Percentiles rank a stretch among this genome's conserved stretches.
These are phyloP conservation scores for Malania oleifera DNA, from an alignment of 164 flowering plant species.

Conservation along the genomic window DNA sequence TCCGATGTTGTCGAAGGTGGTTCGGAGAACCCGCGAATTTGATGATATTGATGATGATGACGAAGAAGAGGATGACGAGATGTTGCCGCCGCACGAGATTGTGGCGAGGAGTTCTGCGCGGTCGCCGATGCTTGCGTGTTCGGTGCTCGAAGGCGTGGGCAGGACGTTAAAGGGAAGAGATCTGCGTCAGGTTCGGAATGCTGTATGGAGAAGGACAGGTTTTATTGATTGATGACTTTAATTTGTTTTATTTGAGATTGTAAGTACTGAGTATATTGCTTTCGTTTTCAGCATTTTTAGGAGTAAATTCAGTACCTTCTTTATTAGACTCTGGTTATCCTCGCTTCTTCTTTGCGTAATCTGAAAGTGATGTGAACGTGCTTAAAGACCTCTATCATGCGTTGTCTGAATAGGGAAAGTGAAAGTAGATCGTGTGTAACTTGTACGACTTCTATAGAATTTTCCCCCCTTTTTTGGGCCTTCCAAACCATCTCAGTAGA, in stretches of 20 bases:
- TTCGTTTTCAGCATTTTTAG: too few species aligned
- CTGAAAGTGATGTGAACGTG: too few species aligned
- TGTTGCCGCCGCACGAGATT: conserved; percentile 52
- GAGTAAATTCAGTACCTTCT: too few species aligned
- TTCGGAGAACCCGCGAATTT: conserved; percentile 4
- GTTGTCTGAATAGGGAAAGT: too few species aligned
- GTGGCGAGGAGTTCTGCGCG: conserved; percentile 29
- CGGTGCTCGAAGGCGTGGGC: conserved; percentile 52
- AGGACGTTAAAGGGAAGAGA: conserved; percentile 54
- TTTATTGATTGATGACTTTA: conserved; percentile 31
- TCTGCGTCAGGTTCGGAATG: conserved; percentile 48
- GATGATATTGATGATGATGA: conserved; percentile 17
- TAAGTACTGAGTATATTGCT: too few species aligned
- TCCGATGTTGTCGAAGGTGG: conserved; percentile 23
- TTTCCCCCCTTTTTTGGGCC: too few species aligned
- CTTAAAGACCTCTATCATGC: too few species aligned
- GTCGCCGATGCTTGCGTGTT: conserved; percentile 27
- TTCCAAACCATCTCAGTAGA: too few species aligned
- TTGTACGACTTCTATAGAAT: too few species aligned
- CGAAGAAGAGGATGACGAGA: conserved; percentile 22
- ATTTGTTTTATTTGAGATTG: background rate
- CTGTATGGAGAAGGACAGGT: conserved; percentile 42
- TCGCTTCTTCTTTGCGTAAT: too few species aligned
- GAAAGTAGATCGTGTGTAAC: too few species aligned
- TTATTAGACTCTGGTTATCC: too few species aligned